Base-by-base conservation (phyloP, 1,284 basidiomycete species). In the Boletus semigastroideus region DNA sequence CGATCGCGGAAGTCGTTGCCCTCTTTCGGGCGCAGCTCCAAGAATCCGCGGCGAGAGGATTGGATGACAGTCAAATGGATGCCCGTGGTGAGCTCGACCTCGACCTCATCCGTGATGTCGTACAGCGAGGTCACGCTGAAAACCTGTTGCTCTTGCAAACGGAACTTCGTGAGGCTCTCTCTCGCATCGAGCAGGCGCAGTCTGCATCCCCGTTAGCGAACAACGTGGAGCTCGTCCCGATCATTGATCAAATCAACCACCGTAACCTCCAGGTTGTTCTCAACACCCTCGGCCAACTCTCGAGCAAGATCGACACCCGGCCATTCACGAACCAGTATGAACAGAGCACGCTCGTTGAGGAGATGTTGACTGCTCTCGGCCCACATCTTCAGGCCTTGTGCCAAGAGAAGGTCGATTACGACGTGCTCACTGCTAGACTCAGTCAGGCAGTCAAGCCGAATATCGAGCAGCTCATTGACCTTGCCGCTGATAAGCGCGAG, bases 371-470 rank as follows among this genome's bases (percentile, higher is more conserved):
- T 46, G 77, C 76, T 14, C 69, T 92, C 37, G 67, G 74, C n/a
- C 90, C 90, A 0, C 75, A 81, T 45, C 70, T 92, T 13, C 69
- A 74, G 4, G 74, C 81, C 1, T 62, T 86, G 20, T 82, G 78
- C 31, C 72, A 78, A 19, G 86, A 88, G 45, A 74, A 80, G 12
- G 75, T 92, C 46, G 88, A 92, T 64, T 88, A 92, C 60, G 87
- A 91, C 39, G 76, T 78, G 55, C 73, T 92, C 52, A 92, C 90
- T 1, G 73, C 72, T 33, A 81, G 83, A 58, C 79, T 92, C 14
- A 79, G 86, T 14, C 87, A 92, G 66, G 87, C 90, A 1, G 90
- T 92, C 61, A 92, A 92, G 63, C 90, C 90, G 9, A 87, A 92
- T 60, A 91, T 92, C 20, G 80, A 86, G 2, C 89, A 92, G 60